A percentile compares a stretch with the other conserved stretches of the same genome.
phyloP scores from a whole-genome alignment of 1,284 basidiomycete species.

The Ustilago crameri region DNA sequence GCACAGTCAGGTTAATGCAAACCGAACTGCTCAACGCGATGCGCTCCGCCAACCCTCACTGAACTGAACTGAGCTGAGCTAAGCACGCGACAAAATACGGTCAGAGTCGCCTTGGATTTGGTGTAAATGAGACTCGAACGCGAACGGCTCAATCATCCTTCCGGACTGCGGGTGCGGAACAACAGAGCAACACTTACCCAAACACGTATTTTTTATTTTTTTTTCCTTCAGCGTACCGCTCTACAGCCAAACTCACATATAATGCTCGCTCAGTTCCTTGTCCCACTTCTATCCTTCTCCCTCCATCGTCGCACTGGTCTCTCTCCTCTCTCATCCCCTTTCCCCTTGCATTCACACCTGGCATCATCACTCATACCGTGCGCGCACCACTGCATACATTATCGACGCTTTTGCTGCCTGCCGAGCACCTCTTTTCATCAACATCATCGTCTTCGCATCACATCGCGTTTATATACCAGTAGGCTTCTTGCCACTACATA shows the following conservation, averaged over 20 bases:
- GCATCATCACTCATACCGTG: constrained; percentile 11
- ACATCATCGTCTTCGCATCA: constrained; percentile 12
- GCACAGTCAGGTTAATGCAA: not conserved
- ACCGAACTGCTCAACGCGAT: not conserved
- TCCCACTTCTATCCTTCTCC: constrained; percentile 20
- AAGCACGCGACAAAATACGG: not conserved
- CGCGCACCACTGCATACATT: constrained; percentile 13
- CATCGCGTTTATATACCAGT: constrained; percentile 13
- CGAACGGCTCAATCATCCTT: constrained; percentile 26
- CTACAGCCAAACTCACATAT: constrained; percentile 20
- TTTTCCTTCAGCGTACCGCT: constrained; percentile 15
- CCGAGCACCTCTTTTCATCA: constrained; percentile 7
- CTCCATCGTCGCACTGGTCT: constrained; percentile 39
- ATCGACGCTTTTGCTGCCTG: not conserved
- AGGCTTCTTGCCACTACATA: constrained; percentile 10
- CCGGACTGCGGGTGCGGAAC: not conserved
- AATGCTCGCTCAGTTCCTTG: constrained; percentile 24
- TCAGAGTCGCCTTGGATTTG: constrained; percentile 8
- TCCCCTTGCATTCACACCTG: not conserved
- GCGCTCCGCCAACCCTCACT: no score
- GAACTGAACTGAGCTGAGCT: not conserved
- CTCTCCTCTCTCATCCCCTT: constrained; percentile 11
- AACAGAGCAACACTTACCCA: constrained; percentile 25
- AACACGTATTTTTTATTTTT: constrained; percentile 18
- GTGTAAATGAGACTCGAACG: constrained; percentile 12